Evolutionary conservation across 2,329 filamentous ascomycete species (phyloP).

Genomic region (Teratosphaeria pseudoeucalypti): DNA sequence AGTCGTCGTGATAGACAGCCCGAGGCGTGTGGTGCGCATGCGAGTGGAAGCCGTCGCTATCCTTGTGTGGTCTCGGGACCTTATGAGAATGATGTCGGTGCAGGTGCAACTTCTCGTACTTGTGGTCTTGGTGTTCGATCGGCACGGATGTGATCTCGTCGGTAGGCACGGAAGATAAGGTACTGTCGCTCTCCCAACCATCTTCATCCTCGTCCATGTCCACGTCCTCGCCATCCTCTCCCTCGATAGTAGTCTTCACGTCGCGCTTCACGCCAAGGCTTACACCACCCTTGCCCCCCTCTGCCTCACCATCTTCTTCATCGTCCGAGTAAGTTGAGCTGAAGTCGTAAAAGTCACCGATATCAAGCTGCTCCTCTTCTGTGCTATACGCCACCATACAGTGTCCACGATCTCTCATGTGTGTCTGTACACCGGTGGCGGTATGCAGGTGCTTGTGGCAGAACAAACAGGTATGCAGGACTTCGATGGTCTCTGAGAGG

Average conservation of each 20-base stretch:
- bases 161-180: conserved; percentile 71
- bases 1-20: conserved; percentile 82
- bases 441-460: conserved; percentile 77
- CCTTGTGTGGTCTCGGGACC: conserved; percentile 62
- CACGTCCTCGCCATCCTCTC: conserved; percentile 46
- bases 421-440: conserved; percentile 73
- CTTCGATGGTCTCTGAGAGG: conserved; percentile 68
- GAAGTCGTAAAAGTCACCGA: conserved; percentile 97
- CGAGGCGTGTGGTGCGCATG: conserved; percentile 64
- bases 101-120: conserved; percentile 61
- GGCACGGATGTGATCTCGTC: conserved; percentile 72
- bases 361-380: conserved; percentile 82
- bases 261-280: conserved; percentile 57
- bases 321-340: conserved; percentile 85
- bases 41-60: conserved; percentile 69
- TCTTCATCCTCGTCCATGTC: conserved; percentile 49
- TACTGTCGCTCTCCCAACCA: conserved; percentile 91
- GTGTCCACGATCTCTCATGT: conserved; percentile 95
- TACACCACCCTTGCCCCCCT: conserved; percentile 45
- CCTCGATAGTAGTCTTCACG: conserved; percentile 31
- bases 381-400: conserved; percentile 91
- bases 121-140: conserved; percentile 59
- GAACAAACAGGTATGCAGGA: conserved; percentile 74
- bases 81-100: conserved; percentile 63
- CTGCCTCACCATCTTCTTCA: conserved; percentile 44